These are phyloP conservation scores for Oxytropis ochrocephala DNA, from an alignment of 306 rosid genomes.

Conservation along the genomic window DNA sequence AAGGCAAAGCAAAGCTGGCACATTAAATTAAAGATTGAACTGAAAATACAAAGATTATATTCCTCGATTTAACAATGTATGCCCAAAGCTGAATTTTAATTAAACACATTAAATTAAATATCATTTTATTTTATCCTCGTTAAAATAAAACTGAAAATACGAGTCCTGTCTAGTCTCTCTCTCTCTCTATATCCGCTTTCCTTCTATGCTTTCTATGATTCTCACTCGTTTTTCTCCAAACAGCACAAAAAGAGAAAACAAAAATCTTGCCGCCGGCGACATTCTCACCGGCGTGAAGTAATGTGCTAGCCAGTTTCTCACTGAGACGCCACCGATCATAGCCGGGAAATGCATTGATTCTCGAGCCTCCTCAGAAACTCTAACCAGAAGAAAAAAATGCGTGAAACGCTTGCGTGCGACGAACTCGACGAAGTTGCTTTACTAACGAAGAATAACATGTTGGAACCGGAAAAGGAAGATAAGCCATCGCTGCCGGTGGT, in stretches of 20 bases:
- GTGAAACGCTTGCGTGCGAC: constrained; percentile 45
- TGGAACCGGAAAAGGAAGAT: constrained; percentile 37
- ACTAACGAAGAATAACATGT: constrained; percentile 46
- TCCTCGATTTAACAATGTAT: background rate
- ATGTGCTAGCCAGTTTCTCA: background rate
- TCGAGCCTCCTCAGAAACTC: background rate
- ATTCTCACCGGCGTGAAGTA: background rate
- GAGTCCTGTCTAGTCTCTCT: background rate
- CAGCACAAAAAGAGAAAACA: constrained; percentile 39
- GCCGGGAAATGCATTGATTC: constrained; percentile 27
- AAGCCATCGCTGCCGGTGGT: constrained; percentile 25
- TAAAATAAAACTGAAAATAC: constrained; percentile 13
- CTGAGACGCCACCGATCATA: background rate
- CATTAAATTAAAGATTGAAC: background rate
- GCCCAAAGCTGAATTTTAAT: too few species aligned
- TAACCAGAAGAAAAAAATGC: constrained; percentile 45
- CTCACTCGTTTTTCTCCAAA: constrained; percentile 50
- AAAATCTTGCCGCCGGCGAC: constrained; percentile 30
- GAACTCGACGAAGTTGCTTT: constrained; percentile 26
- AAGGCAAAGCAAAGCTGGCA: constrained; percentile 37
- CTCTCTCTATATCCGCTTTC: constrained; percentile 26
- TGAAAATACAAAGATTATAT: too few species aligned
- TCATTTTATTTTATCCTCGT: background rate
- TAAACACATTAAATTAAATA: too few species aligned
- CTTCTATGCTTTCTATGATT: constrained; percentile 41